These are phyloP conservation scores for Boletus mariae DNA, from an alignment of 1,284 basidiomycete species.

Conservation along the genomic window DNA sequence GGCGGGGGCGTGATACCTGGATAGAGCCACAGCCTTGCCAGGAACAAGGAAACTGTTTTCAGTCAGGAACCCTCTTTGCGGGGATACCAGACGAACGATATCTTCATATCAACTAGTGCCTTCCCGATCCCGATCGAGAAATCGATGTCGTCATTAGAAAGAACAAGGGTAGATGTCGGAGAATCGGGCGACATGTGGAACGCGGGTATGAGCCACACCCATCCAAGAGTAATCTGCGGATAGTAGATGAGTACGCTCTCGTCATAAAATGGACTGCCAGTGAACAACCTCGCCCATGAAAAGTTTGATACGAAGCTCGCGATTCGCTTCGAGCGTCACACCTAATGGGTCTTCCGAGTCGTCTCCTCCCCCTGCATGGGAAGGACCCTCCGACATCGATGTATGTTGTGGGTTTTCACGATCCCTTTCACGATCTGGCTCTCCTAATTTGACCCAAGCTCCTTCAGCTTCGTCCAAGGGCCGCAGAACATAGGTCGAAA, in stretches of 20 bases:
- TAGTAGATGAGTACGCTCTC: conserved; percentile 3
- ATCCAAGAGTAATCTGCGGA: conserved; percentile 66
- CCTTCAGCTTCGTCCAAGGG: conserved; percentile 33
- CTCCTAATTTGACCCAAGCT: conserved; percentile 42
- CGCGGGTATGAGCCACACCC: conserved; percentile 80
- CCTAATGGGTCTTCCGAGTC: conserved; percentile 29
- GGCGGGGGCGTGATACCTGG: neutral
- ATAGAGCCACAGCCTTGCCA: neutral
- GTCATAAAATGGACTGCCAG: neutral
- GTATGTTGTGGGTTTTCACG: conserved; percentile 10
- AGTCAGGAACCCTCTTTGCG: conserved; percentile 2
- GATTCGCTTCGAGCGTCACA: conserved; percentile 60
- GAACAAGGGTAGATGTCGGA: conserved; percentile 29
- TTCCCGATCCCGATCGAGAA: conserved; percentile 72
- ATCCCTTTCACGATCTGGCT: conserved; percentile 31
- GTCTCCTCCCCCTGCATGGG: conserved; percentile 1
- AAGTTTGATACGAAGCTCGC: conserved; percentile 76
- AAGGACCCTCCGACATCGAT: conserved; percentile 5
- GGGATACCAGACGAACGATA: conserved; percentile 45
- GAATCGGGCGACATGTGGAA: conserved; percentile 59
- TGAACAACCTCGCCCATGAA: conserved; percentile 64
- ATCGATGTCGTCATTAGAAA: conserved; percentile 64
- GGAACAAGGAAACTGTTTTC: neutral
- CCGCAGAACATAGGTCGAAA: conserved; percentile 42
- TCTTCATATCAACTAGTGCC: conserved; percentile 59